Evolutionary conservation across 257 asterid genomes (phyloP), one percentile per base, ranked within the genome.

Genomic region (Rehmannia glutinosa): DNA sequence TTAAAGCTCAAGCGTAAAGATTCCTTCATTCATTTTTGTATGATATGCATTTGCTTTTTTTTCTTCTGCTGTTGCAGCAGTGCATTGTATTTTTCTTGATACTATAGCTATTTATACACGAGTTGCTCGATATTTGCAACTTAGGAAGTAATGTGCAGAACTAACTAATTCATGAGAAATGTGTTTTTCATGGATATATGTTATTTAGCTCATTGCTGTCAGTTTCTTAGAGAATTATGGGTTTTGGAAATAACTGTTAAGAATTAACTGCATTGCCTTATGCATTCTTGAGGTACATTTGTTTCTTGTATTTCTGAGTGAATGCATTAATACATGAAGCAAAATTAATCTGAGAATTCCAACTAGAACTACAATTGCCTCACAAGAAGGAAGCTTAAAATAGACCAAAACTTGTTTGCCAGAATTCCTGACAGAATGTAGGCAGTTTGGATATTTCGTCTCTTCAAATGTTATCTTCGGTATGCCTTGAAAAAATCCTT

Each of bases 11-110:
- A 25, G 62, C 12, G 39, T 62, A 27, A 70, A 47, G 19, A 72
- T 81, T 82, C 71, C 75, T 80, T 83, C 70, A 76, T 84, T 86
- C 80, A 77, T 21, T 69, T 84, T 73, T 83, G 87, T 81, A 51
- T 51, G n/a, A 72, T 78, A 77, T 69, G 72, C 66, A 69, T 56
- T 68, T 64, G 68, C 56, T 75, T 72, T 70, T 67, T 38, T 53
- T 50, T 36, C 57, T 62, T 55, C 67, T 64, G 58, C 69, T 68
- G 63, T 60, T 74, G 65, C 54, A 66, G 75, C 68, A 41, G 64
- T 17, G 38, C 62, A 53, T 32, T 61, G 82, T 69, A 61, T 21
- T 55, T 51, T 41, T 39, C 66, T 36, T 52, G 64, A 64, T 69
- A 43, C 56, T 49, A 8, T 47, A 42, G 66, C 72, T 60, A 61